Evolutionary conservation across 148 eudicot species (phyloP), one percentile per base, ranked within the genome.

Genomic region (Rhododendron mucronatum): DNA sequence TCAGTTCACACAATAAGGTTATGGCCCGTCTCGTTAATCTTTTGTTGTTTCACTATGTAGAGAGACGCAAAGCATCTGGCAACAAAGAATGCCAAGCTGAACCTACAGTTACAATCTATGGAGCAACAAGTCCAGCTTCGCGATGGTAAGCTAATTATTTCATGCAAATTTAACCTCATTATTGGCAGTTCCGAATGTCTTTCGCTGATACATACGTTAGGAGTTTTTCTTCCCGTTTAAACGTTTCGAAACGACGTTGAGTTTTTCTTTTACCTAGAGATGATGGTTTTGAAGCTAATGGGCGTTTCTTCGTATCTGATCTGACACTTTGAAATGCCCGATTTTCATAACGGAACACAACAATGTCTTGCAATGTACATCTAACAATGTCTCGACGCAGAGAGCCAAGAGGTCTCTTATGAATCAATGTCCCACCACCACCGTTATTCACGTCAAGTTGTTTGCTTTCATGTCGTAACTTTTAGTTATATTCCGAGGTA

Each of bases 81-180:
- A 63, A 35, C 89, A 50, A 90, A 90, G 83, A 90, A 90, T 45
- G 85, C 92, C 0, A 82, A 90, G 81, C 89, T 90, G 50, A 90
- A 90, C 76, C 86, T 90, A 28, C 89, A 90, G 23, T 85, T 90
- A 75, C 89, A 90, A 53, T 86, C 90, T 53, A 90, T 90, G 90
- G 90, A 90, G 82, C 90, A 90, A 85, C 90, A 90, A 83, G 92
- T 90, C 75, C 93, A 90, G 51, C 85, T 92, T 86, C 89, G 93
- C 14, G 91, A 89, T 86, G 93, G 93, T 92, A 82, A 86, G 88
- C 11, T 47, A 47, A 47, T 47, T 85, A 41, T 51, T 85, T 48
- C 57, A 12, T 78, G 59, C 16, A n/a, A 21, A 61, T 61, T 61
- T 61, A 51, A 61, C 67, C 67, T 61, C 26, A 61, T 61, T 21